Evolutionary conservation across 73 alveolate species (phyloP), one percentile per base, ranked within the genome.

Genomic region (Paramecium pentaurelia): DNA sequence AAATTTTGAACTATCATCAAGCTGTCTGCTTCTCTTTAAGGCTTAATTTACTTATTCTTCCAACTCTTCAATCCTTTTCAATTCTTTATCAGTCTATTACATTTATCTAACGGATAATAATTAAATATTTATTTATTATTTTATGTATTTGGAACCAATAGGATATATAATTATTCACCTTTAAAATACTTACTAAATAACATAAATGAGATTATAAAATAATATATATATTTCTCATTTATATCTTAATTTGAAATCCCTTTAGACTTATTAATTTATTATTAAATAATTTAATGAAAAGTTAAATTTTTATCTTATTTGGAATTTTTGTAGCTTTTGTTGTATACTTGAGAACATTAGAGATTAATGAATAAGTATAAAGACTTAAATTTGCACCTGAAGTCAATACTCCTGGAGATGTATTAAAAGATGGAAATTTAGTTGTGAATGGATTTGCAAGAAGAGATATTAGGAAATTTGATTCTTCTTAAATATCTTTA

Each of bases 31-130:
- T 44, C 75, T 34, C 32, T 80, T 80, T 25, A 80, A 42, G 18
- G 91, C 91, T 9, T 32, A 45, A 80, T 80, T 80, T 18, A 80
- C 91, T 20, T 80, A 80, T 44, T 80, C 91, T 47, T 80, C 91
- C 22, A 80, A 42, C 49, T 45, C 77, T 36, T 80, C 91, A 32
- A 80, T 80, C 45, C 58, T 80, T 47, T 80, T 80, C 32, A 80
- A 49, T 47, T 80, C 91, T 64, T 64, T 64, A 28, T 64, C 84
- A 64, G 51, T 34, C 87, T 73, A 12, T 36, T 38, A 34, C 87
- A 73, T 73, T 12, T 32, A 30, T 73, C 47, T 73, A 73, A 73
- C 87, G 87, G 87, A 73, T 73, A 37, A 14, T 73, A 73, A 64
- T 64, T 64, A 54, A 54, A 18, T 54, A 18, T 18, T 54, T n/a